Conservation (phyloP, 2,329 filamentous ascomycete genomes). For the Pseudocercospora macadamiae region DNA sequence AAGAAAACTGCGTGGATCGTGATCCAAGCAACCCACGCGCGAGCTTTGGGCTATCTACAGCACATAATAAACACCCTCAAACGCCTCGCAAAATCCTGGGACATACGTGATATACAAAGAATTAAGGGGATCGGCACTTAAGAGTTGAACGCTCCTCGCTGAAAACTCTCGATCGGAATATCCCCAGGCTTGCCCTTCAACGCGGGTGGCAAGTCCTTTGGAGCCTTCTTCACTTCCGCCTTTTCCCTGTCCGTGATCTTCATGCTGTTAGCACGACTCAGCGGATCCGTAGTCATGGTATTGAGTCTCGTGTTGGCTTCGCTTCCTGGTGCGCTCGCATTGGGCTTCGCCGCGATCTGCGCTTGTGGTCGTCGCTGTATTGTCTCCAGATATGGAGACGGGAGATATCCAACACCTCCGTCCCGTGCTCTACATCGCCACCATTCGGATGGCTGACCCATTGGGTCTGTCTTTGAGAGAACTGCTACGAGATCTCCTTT, state of each 20-base stretch:
- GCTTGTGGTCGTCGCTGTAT: slow-evolving; percentile 61
- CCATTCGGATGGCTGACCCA: slow-evolving; percentile 93
- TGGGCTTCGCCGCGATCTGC: slow-evolving; percentile 49
- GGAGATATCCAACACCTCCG: slow-evolving; percentile 87
- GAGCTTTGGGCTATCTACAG: too few species aligned
- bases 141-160: slow-evolving; percentile 70
- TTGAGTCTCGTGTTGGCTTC: slow-evolving; percentile 54
- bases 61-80: background rate
- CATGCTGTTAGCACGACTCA: slow-evolving; percentile 49
- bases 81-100: background rate
- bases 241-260: slow-evolving; percentile 47
- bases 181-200: slow-evolving; percentile 64
- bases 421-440: slow-evolving; percentile 93
- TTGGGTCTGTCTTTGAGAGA: slow-evolving; percentile 86
- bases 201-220: slow-evolving; percentile 47
- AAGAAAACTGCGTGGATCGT: too few species aligned
- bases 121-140: slow-evolving; percentile 39
- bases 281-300: slow-evolving; percentile 56
- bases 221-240: slow-evolving; percentile 32
- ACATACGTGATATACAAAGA: background rate
- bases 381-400: slow-evolving; percentile 83
- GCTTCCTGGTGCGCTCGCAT: slow-evolving; percentile 47
- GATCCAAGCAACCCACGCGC: too few species aligned
- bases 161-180: slow-evolving; percentile 69
- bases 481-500: slow-evolving; percentile 97